Evolutionary conservation across 768 basidiomycete species (phyloP).

Genomic region (Naganishia vishniacii): DNA sequence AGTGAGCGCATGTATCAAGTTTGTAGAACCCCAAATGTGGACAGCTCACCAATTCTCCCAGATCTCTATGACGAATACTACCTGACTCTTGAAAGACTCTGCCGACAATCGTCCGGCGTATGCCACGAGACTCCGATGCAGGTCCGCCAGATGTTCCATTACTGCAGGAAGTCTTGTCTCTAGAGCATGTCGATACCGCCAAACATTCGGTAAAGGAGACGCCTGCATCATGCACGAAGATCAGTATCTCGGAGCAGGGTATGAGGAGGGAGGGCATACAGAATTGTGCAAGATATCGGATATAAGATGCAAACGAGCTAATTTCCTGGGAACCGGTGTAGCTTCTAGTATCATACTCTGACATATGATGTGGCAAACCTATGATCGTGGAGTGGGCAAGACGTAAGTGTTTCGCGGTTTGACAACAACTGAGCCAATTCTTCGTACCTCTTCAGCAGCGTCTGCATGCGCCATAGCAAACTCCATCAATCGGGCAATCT

Average conservation of each 20-base stretch:
- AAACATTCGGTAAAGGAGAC: constrained; percentile 85
- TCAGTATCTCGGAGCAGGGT: neutral
- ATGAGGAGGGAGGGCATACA: constrained; percentile 29
- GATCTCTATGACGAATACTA: constrained; percentile 79
- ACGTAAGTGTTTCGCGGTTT: too few species aligned
- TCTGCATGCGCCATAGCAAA: constrained; percentile 95
- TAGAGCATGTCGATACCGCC: constrained; percentile 94
- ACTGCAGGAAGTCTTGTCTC: constrained; percentile 84
- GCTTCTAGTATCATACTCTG: constrained; percentile 78
- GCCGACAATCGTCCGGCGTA: constrained; percentile 95
- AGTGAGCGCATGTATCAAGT: neutral
- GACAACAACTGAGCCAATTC: too few species aligned
- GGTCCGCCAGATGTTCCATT: constrained; percentile 88
- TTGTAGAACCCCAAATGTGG: neutral
- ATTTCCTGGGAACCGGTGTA: constrained; percentile 96
- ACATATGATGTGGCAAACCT: constrained; percentile 88
- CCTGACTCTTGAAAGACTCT: constrained; percentile 90
- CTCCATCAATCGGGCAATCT: constrained; percentile 92
- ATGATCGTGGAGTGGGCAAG: too few species aligned
- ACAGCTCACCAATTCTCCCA: constrained; percentile 77
- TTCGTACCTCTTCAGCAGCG: constrained; percentile 80
- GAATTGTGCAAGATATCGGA: constrained; percentile 98
- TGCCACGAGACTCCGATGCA: constrained; percentile 67
- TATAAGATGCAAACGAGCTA: constrained; percentile 87
- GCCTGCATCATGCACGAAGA: constrained; percentile 49